Evolutionary conservation across 129 eudicot genomes (phyloP).

Genomic region (Arctium lappa): DNA sequence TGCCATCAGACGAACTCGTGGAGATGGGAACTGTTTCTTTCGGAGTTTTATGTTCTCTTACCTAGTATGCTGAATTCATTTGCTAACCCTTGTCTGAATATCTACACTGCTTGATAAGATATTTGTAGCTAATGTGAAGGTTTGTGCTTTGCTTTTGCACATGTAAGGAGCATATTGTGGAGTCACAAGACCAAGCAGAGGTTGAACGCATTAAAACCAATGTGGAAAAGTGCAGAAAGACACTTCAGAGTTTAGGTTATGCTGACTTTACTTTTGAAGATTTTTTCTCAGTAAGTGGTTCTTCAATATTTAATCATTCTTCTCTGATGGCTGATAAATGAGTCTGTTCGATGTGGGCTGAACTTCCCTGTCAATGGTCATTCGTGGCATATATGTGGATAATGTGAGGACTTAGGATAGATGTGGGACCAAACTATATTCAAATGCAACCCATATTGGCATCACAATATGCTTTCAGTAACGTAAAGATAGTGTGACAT

Average conservation of each 20-base stretch:
- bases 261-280: constrained; percentile 96
- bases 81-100: background rate
- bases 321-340: background rate
- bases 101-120: constrained; percentile 1
- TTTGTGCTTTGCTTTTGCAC: constrained; percentile 9
- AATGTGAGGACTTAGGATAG: background rate
- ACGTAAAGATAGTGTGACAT: background rate
- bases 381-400: background rate
- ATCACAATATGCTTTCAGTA: background rate
- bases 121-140: background rate
- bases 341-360: background rate
- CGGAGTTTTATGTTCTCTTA: constrained; percentile 81
- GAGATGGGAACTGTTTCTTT: constrained; percentile 70
- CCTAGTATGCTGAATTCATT: constrained; percentile 38
- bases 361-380: background rate
- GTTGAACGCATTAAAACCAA: constrained; percentile 53
- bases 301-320: background rate
- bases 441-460: background rate
- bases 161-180: constrained; percentile 75
- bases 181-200: constrained; percentile 80
- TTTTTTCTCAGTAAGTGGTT: constrained; percentile 64
- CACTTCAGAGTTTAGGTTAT: constrained; percentile 85
- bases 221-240: constrained; percentile 80
- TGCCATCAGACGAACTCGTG: constrained; percentile 68
- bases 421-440: background rate